These are phyloP conservation scores for Xerocomellus chrysenteron DNA, from an alignment of 768 basidiomycete genomes.

Conservation along the genomic window DNA sequence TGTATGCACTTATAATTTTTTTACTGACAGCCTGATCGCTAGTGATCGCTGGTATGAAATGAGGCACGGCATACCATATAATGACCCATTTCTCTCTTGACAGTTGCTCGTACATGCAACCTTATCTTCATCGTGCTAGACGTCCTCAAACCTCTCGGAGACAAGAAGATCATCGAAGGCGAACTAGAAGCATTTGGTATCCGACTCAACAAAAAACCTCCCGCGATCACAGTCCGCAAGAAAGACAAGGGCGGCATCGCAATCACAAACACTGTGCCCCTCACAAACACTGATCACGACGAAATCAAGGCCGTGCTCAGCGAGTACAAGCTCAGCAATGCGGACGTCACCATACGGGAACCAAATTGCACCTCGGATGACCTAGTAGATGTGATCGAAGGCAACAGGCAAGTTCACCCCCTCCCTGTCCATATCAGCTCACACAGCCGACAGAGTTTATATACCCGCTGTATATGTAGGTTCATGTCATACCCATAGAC, in stretches of 20 bases:
- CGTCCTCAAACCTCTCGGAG: conserved; percentile 95
- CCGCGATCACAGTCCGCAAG: conserved; percentile 76
- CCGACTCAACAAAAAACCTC: conserved; percentile 92
- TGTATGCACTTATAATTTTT: conserved; percentile 16
- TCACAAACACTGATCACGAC: conserved; percentile 93
- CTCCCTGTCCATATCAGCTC: not conserved
- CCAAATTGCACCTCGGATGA: conserved; percentile 92
- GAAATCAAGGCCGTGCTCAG: conserved; percentile 94
- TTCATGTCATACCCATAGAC: conserved; percentile 4
- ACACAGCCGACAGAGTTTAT: conserved; percentile 63
- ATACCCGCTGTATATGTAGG: conserved; percentile 89
- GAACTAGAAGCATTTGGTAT: conserved; percentile 99
- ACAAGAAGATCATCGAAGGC: conserved; percentile 86
- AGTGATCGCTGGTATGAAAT: conserved; percentile 74
- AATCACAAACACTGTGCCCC: conserved; percentile 94
- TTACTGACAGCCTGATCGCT: conserved; percentile 3
- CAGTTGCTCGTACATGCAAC: conserved; percentile 97
- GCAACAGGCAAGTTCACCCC: conserved; percentile 60
- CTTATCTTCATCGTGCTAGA: conserved; percentile 98
- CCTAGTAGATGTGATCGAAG: conserved; percentile 95
- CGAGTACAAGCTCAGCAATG: conserved; percentile 90
- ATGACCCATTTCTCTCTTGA: not conserved
- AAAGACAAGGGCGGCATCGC: conserved; percentile 91
- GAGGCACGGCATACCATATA: conserved; percentile 5
- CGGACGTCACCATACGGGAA: conserved; percentile 90